Conservation (phyloP, 75 land plant species). For the Azolla pinnata region DNA sequence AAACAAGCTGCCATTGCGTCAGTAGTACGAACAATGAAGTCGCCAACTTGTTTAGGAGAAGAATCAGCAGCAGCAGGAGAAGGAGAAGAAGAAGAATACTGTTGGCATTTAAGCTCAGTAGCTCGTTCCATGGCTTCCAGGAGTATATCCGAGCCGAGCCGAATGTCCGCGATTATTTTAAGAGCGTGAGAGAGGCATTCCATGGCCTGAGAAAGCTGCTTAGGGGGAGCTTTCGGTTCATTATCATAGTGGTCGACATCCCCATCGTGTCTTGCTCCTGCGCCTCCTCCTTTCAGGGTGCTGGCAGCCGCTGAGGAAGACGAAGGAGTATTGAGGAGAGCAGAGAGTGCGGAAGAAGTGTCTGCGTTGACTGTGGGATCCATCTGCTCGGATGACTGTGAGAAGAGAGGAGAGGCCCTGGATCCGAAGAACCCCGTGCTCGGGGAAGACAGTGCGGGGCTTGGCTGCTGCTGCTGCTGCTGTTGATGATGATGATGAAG, state of each 20-base stretch:
- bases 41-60: neutral
- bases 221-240: slow-evolving; percentile 82
- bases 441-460: slow-evolving; percentile 30
- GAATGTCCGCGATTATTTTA: slow-evolving; percentile 72
- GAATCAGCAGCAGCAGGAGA: neutral
- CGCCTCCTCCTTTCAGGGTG: neutral
- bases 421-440: slow-evolving; percentile 24
- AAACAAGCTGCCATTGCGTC: slow-evolving; percentile 37
- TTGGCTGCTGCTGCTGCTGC: slow-evolving; percentile 31
- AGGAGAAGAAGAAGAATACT: neutral
- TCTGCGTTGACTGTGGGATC: slow-evolving; percentile 7
- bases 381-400: slow-evolving; percentile 20
- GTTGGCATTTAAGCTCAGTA: neutral
- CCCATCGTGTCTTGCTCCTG: too few relatives aligned
- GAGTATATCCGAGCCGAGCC: slow-evolving; percentile 76
- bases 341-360: neutral
- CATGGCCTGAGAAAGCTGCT: slow-evolving; percentile 85
- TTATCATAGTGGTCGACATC: too few relatives aligned
- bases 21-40: neutral
- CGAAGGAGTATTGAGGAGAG: neutral
- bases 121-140: slow-evolving; percentile 62
- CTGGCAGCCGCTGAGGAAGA: neutral
- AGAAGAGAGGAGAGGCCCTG: slow-evolving; percentile 26
- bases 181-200: slow-evolving; percentile 60
- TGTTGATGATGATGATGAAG: too few relatives aligned